Percentiles rank a stretch among this genome's conserved stretches.
Conservation (phyloP, 2,329 filamentous ascomycete genomes). For the Aspergillus transmontanensis region DNA sequence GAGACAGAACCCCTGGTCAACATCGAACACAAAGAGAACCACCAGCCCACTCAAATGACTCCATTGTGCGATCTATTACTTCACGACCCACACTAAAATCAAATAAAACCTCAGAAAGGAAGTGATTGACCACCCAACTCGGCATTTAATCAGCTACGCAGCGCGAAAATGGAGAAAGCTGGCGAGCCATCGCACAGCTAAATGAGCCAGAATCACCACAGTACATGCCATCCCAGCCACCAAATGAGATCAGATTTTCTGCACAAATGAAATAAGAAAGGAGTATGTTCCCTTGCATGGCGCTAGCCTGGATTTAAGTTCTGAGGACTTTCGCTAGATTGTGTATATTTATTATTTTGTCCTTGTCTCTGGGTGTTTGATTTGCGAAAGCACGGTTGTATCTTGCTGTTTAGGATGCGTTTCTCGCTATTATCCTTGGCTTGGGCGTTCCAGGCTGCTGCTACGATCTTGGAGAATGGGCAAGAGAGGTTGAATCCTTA, state of each 20-base stretch:
- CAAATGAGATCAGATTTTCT: background rate
- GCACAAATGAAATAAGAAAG: background rate
- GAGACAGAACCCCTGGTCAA: background rate
- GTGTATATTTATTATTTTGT: background rate
- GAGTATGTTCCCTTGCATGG: background rate
- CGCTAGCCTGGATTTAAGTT: background rate
- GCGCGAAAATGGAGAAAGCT: background rate
- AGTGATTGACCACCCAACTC: background rate
- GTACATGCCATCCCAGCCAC: background rate
- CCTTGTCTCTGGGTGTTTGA: background rate
- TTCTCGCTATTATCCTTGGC: background rate
- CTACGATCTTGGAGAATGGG: constrained; percentile 47
- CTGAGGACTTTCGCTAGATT: background rate
- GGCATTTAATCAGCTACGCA: background rate
- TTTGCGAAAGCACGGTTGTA: background rate
- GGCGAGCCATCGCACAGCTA: background rate
- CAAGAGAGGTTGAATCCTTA: constrained; percentile 41
- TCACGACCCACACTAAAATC: background rate
- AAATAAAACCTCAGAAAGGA: background rate
- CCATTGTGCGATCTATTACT: background rate
- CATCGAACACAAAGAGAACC: background rate
- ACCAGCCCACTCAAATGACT: too few species aligned
- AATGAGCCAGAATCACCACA: background rate
- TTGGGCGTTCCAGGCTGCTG: constrained; percentile 21
- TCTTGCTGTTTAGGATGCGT: background rate